phyloP scores from a whole-genome alignment of 2,329 filamentous ascomycete species.

The Stylonectria norvegica region DNA sequence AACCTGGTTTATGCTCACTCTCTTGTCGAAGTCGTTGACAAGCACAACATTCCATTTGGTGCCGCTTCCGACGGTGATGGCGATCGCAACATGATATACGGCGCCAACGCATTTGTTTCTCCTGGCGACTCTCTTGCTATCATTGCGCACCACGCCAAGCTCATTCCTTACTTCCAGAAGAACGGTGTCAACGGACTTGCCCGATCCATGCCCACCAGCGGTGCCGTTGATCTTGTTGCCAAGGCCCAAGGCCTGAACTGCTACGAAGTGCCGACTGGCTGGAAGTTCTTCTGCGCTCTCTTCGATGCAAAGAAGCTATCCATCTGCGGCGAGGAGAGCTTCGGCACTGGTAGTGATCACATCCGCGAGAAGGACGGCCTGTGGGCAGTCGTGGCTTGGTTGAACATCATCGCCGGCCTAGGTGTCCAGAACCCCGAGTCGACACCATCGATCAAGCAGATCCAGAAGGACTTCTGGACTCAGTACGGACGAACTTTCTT shows the following conservation, averaged over 20 bases:
- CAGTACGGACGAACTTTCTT: conserved; percentile 98
- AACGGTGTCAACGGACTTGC: conserved; percentile 94
- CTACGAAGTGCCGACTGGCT: conserved; percentile 97
- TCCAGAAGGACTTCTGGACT: conserved; percentile 96
- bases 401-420: conserved; percentile 96
- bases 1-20: conserved; percentile 97
- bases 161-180: conserved; percentile 98
- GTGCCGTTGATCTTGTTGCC: conserved; percentile 91
- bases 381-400: conserved; percentile 95
- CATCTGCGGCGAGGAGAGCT: conserved; percentile 97
- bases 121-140: conserved; percentile 97
- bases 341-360: conserved; percentile 97
- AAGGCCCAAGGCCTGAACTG: conserved; percentile 87
- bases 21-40: conserved; percentile 89
- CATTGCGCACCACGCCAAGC: conserved; percentile 92
- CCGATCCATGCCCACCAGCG: conserved; percentile 95
- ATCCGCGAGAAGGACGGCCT: conserved; percentile 98
- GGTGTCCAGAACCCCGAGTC: conserved; percentile 75
- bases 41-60: conserved; percentile 88
- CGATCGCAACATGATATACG: conserved; percentile 99
- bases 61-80: conserved; percentile 96
- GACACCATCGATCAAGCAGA: conserved; percentile 89
- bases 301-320: conserved; percentile 95
- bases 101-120: conserved; percentile 92
- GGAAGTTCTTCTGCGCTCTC: conserved; percentile 98